Evolutionary conservation across 345 rosid genomes (phyloP).

Genomic region (Eucalyptus marginata): DNA sequence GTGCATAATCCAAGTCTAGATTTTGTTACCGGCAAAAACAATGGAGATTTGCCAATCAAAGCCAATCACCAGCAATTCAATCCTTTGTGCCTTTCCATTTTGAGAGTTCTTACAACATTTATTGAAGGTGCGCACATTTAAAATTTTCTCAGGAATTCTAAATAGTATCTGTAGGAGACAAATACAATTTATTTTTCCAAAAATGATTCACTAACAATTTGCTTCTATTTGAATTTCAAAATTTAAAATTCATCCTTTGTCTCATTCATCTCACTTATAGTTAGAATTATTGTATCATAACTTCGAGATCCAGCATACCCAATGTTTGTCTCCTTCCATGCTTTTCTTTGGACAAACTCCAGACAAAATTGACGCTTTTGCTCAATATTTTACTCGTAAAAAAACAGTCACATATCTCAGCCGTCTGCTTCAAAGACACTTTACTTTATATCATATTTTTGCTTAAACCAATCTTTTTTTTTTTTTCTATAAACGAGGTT

Average conservation of each 20-base stretch:
- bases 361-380: slow-evolving; percentile 1
- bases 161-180: not conserved
- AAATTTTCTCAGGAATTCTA: not conserved
- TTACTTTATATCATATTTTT: not conserved
- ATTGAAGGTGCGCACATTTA: not conserved
- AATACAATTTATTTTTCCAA: not conserved
- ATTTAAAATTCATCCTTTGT: not conserved
- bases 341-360: not conserved
- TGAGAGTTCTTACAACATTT: not conserved
- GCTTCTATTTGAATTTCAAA: not conserved
- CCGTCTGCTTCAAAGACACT: not conserved
- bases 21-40: not conserved
- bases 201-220: not conserved
- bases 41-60: not conserved
- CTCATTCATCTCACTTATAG: not conserved
- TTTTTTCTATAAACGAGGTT: not conserved
- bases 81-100: not conserved
- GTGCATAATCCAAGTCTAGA: not conserved
- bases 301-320: not conserved
- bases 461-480: not conserved
- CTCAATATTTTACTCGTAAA: not conserved
- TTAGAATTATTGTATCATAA: not conserved
- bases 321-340: not conserved
- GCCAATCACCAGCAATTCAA: not conserved
- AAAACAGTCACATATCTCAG: not conserved